phyloP scores from a whole-genome alignment of 352 stramenopile genomes.

The Peronospora tabacina region DNA sequence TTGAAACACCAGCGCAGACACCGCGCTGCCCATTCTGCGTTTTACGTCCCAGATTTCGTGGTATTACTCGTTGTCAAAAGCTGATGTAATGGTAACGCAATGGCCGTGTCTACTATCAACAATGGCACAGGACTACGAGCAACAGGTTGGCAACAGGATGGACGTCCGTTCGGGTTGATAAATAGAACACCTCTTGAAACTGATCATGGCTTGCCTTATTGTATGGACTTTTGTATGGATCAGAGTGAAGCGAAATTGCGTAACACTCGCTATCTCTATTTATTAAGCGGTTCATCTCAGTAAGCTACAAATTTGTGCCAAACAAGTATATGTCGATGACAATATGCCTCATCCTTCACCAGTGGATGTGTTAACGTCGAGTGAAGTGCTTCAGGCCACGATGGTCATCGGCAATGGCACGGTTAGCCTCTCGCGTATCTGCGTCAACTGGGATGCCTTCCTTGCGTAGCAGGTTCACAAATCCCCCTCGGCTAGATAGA shows the following conservation, averaged over 20 bases:
- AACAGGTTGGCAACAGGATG: conserved; percentile 2
- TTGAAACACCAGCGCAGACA: conserved; percentile 86
- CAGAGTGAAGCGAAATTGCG: conserved; percentile 5
- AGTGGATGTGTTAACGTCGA: conserved; percentile 7
- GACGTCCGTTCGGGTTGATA: conserved; percentile 11
- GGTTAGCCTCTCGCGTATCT: conserved; percentile 29
- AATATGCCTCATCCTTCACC: not conserved
- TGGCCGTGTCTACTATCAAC: not conserved
- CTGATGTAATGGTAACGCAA: not conserved
- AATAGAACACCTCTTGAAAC: conserved; percentile 27
- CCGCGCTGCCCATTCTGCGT: conserved; percentile 59
- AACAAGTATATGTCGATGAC: not conserved
- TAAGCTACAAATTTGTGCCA: too few species aligned
- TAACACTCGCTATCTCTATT: not conserved
- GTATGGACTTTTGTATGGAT: conserved; percentile 13
- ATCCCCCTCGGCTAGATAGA: conserved; percentile 34
- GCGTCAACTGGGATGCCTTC: conserved; percentile 45
- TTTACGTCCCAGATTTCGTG: not conserved
- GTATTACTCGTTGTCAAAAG: not conserved
- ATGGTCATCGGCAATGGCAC: conserved; percentile 32
- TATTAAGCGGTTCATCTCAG: conserved; percentile 2
- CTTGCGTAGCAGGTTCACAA: conserved; percentile 36
- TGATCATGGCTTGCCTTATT: conserved; percentile 14
- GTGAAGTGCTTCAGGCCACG: conserved; percentile 24
- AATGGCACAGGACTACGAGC: not conserved